These are phyloP conservation scores for Seiridium unicorne DNA, from an alignment of 2,329 filamentous ascomycete genomes.

Conservation along the genomic window DNA sequence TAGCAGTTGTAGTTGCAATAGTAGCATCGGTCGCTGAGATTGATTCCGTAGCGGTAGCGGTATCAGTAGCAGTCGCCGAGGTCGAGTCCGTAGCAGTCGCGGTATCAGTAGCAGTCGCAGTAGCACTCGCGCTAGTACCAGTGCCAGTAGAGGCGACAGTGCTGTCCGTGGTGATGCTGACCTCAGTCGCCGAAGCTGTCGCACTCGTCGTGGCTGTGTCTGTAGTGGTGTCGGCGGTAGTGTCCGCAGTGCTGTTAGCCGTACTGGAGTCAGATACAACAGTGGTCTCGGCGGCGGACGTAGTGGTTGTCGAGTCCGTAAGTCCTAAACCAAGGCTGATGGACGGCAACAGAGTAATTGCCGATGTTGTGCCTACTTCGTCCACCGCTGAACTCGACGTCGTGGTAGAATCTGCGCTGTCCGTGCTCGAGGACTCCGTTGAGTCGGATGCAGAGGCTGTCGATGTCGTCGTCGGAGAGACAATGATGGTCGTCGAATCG, in stretches of 20 bases:
- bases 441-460: neutral
- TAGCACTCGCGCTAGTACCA: neutral
- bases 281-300: neutral
- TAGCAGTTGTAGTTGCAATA: neutral
- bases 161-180: neutral
- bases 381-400: neutral
- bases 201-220: neutral
- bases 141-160: neutral
- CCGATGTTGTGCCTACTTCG: neutral
- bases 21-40: too few relatives aligned
- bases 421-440: neutral
- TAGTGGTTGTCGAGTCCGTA: neutral
- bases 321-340: neutral
- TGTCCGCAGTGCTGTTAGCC: neutral
- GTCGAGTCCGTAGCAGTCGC: neutral
- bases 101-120: neutral
- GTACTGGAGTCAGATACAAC: neutral
- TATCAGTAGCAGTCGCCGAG: neutral
- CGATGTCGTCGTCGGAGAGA: slow-evolving; percentile 13
- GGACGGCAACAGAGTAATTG: neutral
- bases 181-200: neutral
- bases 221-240: neutral
- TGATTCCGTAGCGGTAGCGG: neutral
- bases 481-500: slow-evolving; percentile 10
- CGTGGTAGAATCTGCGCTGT: neutral